Evolutionary conservation across 305 asterid genomes (phyloP), one percentile per base, ranked within the genome.

Genomic region (Rubia peregrina): DNA sequence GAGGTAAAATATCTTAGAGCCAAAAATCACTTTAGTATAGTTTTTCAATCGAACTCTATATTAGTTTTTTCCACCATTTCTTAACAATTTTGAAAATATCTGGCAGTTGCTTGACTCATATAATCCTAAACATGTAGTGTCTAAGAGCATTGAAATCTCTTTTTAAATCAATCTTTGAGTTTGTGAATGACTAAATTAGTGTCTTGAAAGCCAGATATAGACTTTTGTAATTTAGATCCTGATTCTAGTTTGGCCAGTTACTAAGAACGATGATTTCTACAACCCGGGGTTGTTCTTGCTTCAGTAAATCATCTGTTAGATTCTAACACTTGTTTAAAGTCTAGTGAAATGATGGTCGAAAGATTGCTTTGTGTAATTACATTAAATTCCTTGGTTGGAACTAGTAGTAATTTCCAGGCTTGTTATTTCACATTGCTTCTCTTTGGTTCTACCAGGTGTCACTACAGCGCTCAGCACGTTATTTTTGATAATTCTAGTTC

Each of bases 371-470:
- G 56, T 49, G 16, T 14, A 7, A 44, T 44, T 44, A 44, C 49
- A 44, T 13, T 49, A 49, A 17, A 9, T 38, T 38, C 67, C 10
- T 5, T 36, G 5, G n/a, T 7, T 61, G 22, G 1, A 61, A n/a
- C 6, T 1, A 36, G 11, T 14, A 26, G n/a, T 62, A 24, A 13
- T 14, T 26, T 9, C 24, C 6, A 51, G 30, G n/a, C 3, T 64
- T 17, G 6, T 5, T 1, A 3, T 40, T 41, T 38, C 7, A 41
- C 26, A n/a, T 0, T 40, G 43, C 17, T 6, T 30, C 13, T 3
- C 10, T 40, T 64, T 64, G 68, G 30, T 62, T 64, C 51, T 64
- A 9, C 5, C 30, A 64, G 68, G 68, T 64, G 51, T 7, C 10
- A 0, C 68, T 3, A 12, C 51, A 8, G 68, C 49, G 7, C 13